These are phyloP conservation scores for Acanthamoeba royreba DNA, from an alignment of 208 protist species.

Conservation along the genomic window DNA sequence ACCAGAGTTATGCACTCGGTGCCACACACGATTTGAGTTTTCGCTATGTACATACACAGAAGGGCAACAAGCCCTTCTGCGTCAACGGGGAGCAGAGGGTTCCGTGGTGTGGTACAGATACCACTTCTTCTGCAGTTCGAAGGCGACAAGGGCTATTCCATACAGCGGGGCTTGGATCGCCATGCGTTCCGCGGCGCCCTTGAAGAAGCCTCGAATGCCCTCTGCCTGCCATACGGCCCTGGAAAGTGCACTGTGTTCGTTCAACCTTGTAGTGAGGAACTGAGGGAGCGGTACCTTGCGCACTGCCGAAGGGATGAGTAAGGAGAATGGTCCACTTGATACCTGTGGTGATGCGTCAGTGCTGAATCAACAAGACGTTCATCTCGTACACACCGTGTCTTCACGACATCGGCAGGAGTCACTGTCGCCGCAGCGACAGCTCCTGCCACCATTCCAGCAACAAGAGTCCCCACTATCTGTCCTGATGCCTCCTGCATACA, in stretches of 20 bases:
- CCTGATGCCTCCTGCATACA: not conserved
- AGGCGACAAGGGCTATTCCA: not conserved
- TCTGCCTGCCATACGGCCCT: not conserved
- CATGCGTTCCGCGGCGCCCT: not conserved
- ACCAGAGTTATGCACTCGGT: too few relatives aligned
- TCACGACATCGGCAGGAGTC: conserved; percentile 78
- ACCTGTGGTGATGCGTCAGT: not conserved
- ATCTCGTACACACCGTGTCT: too few relatives aligned
- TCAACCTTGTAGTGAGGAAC: not conserved
- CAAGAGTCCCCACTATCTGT: not conserved
- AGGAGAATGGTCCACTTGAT: not conserved
- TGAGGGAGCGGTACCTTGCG: not conserved
- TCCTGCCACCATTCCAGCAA: conserved; percentile 40
- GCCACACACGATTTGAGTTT: too few relatives aligned
- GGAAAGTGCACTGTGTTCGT: too few relatives aligned
- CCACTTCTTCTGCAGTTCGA: not conserved
- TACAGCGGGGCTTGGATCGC: not conserved
- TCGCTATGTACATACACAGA: too few relatives aligned
- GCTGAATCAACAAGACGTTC: too few relatives aligned
- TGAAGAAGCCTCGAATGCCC: not conserved
- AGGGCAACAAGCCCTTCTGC: too few relatives aligned
- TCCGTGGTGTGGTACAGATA: not conserved
- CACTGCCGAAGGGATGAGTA: not conserved
- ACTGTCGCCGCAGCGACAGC: conserved; percentile 57
- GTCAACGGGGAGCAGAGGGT: too few relatives aligned